Evolutionary conservation across 441 rosid genomes (phyloP).

Genomic region (Populus hybrid): DNA sequence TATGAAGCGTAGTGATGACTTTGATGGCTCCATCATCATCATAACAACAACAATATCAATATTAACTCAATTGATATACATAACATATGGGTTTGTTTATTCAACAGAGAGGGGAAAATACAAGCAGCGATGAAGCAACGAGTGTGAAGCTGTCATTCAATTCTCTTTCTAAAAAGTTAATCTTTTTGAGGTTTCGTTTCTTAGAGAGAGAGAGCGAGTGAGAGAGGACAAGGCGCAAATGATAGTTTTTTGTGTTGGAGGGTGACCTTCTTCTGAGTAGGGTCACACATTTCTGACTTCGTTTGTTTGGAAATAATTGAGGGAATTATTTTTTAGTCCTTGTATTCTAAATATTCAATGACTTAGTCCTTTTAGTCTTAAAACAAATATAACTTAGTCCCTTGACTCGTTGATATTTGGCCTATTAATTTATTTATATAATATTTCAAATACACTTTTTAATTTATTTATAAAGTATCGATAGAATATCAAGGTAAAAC

Average conservation of each 20-base stretch:
- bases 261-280: background rate
- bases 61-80: background rate
- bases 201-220: too few relatives aligned
- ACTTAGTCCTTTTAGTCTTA: too few relatives aligned
- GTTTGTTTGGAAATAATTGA: background rate
- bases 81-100: background rate
- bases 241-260: background rate
- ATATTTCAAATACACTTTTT: too few relatives aligned
- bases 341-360: too few relatives aligned
- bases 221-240: background rate
- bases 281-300: background rate
- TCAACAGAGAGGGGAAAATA: background rate
- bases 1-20: slow-evolving; percentile 58
- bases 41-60: background rate
- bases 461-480: too few relatives aligned
- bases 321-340: background rate
- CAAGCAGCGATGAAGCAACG: background rate
- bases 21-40: slow-evolving; percentile 51
- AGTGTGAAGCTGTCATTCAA: background rate
- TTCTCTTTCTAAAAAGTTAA: background rate
- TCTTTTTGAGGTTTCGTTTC: background rate
- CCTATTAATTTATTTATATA: too few relatives aligned
- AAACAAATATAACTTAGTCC: too few relatives aligned
- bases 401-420: too few relatives aligned
- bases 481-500: too few relatives aligned